phyloP scores from a whole-genome alignment of 2,329 filamentous ascomycete genomes.

The Teratosphaeria nubilosa region DNA sequence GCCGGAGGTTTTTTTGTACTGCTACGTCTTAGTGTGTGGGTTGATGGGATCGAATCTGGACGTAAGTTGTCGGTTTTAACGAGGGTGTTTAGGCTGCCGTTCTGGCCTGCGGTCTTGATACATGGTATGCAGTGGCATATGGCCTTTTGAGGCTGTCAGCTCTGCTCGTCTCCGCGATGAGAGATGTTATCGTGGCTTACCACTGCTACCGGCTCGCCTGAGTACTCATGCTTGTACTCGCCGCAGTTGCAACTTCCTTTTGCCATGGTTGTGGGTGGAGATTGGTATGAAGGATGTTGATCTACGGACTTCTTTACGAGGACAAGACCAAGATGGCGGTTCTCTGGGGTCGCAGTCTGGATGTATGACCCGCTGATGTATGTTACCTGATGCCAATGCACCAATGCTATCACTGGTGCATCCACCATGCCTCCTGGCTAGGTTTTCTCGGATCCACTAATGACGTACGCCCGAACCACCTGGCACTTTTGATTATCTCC shows the following conservation, averaged over 20 bases:
- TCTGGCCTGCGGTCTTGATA: slow-evolving; percentile 22
- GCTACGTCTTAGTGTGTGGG: slow-evolving; percentile 1
- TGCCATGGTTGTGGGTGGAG: slow-evolving; percentile 2
- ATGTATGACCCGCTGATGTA: neutral
- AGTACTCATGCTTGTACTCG: slow-evolving; percentile 26
- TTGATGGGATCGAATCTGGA: neutral
- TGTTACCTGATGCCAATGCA: too few species aligned
- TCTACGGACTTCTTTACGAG: neutral
- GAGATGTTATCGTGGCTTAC: slow-evolving; percentile 6
- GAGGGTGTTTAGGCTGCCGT: slow-evolving; percentile 21
- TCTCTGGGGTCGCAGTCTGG: neutral
- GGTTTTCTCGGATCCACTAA: too few species aligned
- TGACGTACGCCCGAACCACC: too few species aligned
- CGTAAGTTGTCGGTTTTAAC: slow-evolving; percentile 17
- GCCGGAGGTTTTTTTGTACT: slow-evolving; percentile 23
- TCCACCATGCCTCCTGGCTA: too few species aligned
- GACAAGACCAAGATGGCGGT: neutral
- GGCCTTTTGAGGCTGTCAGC: slow-evolving; percentile 5
- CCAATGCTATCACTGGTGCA: too few species aligned
- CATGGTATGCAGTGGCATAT: slow-evolving; percentile 25
- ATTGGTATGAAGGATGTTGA: neutral
- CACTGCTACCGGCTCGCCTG: slow-evolving; percentile 19
- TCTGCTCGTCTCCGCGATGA: neutral
- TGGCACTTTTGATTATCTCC: too few species aligned
- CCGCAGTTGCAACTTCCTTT: slow-evolving; percentile 27